These are phyloP conservation scores for Schizophyllum commune DNA, from an alignment of 1,284 basidiomycete species.

Conservation along the genomic window DNA sequence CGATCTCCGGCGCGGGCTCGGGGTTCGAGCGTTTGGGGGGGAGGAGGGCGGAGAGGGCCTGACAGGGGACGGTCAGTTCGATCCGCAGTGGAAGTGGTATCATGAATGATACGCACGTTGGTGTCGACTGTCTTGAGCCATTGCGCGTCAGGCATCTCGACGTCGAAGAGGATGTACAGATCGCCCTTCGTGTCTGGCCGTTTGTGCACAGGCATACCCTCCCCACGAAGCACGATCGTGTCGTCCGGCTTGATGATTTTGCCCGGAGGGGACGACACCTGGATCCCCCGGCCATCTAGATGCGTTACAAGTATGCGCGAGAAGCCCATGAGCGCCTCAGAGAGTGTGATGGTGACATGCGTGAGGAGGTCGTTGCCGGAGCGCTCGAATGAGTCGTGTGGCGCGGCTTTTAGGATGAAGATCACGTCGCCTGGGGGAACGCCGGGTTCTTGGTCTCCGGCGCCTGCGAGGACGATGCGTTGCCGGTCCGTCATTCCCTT, in stretches of 20 bases:
- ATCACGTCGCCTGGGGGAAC: conserved; percentile 83
- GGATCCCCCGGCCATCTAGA: conserved; percentile 83
- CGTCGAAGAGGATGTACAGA: conserved; percentile 70
- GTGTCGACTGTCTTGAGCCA: conserved; percentile 60
- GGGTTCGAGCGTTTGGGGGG: conserved; percentile 70
- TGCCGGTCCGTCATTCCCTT: conserved; percentile 85
- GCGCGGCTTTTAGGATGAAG: conserved; percentile 66
- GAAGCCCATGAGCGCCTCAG: conserved; percentile 88
- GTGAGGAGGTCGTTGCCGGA: conserved; percentile 73
- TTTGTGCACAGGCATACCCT: conserved; percentile 82
- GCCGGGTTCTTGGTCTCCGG: conserved; percentile 87
- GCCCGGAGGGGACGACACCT: conserved; percentile 62
- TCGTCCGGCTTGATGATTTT: conserved; percentile 73
- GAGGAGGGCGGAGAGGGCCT: conserved; percentile 61
- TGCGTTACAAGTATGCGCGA: conserved; percentile 82
- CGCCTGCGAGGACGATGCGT: conserved; percentile 80
- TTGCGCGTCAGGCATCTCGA: conserved; percentile 76
- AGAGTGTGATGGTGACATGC: conserved; percentile 77
- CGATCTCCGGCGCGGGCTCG: conserved; percentile 59
- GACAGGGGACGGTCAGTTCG: not conserved
- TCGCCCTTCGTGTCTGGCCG: conserved; percentile 67
- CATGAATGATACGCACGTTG: conserved; percentile 31
- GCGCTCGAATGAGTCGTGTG: conserved; percentile 77
- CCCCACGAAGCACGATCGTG: conserved; percentile 67
- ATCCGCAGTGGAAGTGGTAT: conserved; percentile 3